Evolutionary conservation across 345 rosid species (phyloP).

Genomic region (Eucalyptus curtisii): DNA sequence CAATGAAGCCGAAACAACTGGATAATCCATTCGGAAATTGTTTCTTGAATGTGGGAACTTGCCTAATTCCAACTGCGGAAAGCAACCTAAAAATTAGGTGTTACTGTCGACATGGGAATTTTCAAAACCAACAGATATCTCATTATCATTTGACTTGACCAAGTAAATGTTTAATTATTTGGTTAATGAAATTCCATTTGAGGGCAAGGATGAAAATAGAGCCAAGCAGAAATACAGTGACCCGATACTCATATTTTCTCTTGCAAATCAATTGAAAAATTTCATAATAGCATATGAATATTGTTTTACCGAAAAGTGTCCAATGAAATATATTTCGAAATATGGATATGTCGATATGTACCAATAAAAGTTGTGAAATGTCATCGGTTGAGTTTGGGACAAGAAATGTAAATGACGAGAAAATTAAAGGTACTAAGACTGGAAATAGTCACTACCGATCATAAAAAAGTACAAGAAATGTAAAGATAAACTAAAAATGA

Average conservation of each 20-base stretch:
- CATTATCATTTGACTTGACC: not conserved
- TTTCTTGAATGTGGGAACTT: not conserved
- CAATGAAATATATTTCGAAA: not conserved
- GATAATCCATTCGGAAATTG: not conserved
- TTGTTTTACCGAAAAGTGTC: not conserved
- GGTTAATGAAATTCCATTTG: not conserved
- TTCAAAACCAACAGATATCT: not conserved
- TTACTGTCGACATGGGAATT: not conserved
- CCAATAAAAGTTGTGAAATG: not conserved
- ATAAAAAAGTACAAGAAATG: not conserved
- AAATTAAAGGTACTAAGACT: not conserved
- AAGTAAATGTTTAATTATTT: not conserved
- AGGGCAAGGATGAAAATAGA: not conserved
- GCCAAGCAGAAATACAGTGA: not conserved
- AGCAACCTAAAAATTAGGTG: not conserved
- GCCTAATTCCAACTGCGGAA: not conserved
- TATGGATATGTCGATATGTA: too few relatives aligned
- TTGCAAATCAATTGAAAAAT: fast-evolving
- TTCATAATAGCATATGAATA: not conserved
- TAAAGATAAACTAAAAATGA: not conserved
- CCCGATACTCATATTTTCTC: not conserved
- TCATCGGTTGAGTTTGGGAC: too few relatives aligned
- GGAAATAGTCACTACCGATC: not conserved
- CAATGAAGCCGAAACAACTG: too few relatives aligned
- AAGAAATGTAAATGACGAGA: not conserved